These are phyloP conservation scores for Meripilus lineatus DNA, from an alignment of 1,284 basidiomycete genomes.

Conservation along the genomic window DNA sequence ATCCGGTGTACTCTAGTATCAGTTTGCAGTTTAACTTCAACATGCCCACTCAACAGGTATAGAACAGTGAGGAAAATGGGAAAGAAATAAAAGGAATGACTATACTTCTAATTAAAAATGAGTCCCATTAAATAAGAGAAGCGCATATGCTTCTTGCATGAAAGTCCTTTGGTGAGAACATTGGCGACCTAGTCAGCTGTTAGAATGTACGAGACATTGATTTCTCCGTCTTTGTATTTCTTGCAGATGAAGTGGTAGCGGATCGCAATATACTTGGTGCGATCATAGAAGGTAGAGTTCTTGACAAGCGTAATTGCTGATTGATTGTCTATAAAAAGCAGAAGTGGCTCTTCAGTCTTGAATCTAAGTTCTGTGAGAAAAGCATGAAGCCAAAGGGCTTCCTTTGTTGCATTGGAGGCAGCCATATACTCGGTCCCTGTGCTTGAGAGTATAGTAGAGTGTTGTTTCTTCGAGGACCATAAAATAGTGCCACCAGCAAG, in stretches of 20 bases:
- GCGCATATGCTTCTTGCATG: slow-evolving; percentile 3
- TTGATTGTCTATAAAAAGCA: slow-evolving; percentile 28
- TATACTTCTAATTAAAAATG: too few relatives aligned
- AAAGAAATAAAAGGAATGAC: too few relatives aligned
- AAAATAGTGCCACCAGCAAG: slow-evolving; percentile 30
- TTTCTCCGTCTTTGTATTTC: slow-evolving; percentile 2
- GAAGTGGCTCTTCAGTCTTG: slow-evolving; percentile 5
- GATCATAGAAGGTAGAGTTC: slow-evolving; percentile 21
- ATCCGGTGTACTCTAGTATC: too few relatives aligned
- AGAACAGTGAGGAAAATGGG: too few relatives aligned
- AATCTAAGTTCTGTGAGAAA: slow-evolving; percentile 16
- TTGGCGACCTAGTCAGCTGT: slow-evolving; percentile 10
- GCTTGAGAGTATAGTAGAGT: slow-evolving; percentile 26
- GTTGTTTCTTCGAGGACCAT: slow-evolving; percentile 33
- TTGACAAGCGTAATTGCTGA: slow-evolving; percentile 25
- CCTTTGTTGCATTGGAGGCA: slow-evolving; percentile 22
- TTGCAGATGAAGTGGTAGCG: slow-evolving; percentile 23
- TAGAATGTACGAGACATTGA: slow-evolving; percentile 1
- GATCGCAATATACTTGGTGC: slow-evolving; percentile 34
- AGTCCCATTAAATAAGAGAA: slow-evolving; percentile 2
- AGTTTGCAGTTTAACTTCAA: slow-evolving; percentile 11
- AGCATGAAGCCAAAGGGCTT: slow-evolving; percentile 20
- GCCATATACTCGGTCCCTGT: slow-evolving; percentile 34
- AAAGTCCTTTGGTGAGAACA: slow-evolving; percentile 19
- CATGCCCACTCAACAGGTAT: slow-evolving; percentile 9